Percentiles rank a stretch among this genome's conserved stretches.
phyloP scores from a whole-genome alignment of 768 basidiomycete species.

The Suillus sp. region DNA sequence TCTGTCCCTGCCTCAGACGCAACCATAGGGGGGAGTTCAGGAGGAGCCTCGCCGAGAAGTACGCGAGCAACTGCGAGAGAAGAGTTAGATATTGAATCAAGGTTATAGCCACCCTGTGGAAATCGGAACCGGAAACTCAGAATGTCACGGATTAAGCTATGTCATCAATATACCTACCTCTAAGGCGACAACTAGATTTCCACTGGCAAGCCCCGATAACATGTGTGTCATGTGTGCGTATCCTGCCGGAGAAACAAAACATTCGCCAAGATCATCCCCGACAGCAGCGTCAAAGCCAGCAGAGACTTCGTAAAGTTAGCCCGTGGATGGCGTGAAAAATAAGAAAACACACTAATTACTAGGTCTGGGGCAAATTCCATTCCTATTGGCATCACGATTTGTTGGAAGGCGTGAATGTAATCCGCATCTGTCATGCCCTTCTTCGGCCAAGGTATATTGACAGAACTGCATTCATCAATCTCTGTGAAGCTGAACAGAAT shows the following conservation, averaged over 20 bases:
- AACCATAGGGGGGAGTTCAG: conserved; percentile 66
- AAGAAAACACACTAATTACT: conserved; percentile 76
- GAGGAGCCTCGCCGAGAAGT: conserved; percentile 89
- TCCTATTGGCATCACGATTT: conserved; percentile 95
- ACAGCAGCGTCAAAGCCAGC: conserved; percentile 97
- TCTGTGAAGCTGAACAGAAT: conserved; percentile 11
- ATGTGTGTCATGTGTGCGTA: conserved; percentile 99
- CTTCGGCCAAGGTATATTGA: conserved; percentile 95
- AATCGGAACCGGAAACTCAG: conserved; percentile 1
- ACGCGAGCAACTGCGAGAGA: conserved; percentile 84
- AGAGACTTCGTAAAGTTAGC: conserved; percentile 63
- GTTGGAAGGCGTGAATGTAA: conserved; percentile 95
- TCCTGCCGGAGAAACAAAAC: conserved; percentile 86
- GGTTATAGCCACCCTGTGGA: conserved; percentile 89
- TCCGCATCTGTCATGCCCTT: conserved; percentile 92
- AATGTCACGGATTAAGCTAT: not conserved
- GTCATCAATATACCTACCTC: conserved; percentile 59
- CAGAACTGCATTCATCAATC: conserved; percentile 57
- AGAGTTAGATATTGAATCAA: conserved; percentile 84
- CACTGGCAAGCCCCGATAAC: conserved; percentile 84
- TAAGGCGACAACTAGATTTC: conserved; percentile 88
- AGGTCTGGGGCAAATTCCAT: conserved; percentile 95
- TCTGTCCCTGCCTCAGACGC: conserved; percentile 85
- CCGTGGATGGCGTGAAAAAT: not conserved
- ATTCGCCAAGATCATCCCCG: conserved; percentile 91